Evolutionary conservation across 768 basidiomycete species (phyloP).

Genomic region (Filobasidium wieringae): DNA sequence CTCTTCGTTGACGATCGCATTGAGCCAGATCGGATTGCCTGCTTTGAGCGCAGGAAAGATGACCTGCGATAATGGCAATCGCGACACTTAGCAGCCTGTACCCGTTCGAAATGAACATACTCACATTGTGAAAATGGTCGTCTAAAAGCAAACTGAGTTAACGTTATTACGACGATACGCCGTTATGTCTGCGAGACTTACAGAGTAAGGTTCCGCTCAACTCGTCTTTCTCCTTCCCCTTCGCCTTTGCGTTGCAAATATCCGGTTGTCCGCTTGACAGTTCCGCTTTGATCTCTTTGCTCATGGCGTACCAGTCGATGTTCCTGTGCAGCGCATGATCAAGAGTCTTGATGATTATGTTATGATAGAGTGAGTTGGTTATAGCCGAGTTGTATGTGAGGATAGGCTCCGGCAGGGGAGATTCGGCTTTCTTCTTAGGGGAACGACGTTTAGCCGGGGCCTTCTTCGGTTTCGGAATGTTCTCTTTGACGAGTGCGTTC

Average conservation of each 20-base stretch:
- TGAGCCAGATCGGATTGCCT: not conserved
- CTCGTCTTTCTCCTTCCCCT: slow-evolving; percentile 2
- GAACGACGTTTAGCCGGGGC: not conserved
- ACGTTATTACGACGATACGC: not conserved
- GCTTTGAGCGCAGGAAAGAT: slow-evolving; percentile 3
- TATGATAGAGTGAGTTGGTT: not conserved
- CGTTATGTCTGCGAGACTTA: not conserved
- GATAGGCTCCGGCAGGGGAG: not conserved
- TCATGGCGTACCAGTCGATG: slow-evolving; percentile 10
- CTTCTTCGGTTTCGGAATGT: not conserved
- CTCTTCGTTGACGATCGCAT: not conserved
- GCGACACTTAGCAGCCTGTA: not conserved
- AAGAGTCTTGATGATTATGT: not conserved
- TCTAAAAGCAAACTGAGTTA: not conserved
- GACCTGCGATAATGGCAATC: not conserved
- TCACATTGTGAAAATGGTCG: slow-evolving; percentile 8
- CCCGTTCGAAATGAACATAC: not conserved
- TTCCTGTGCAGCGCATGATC: slow-evolving; percentile 5
- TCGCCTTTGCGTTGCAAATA: not conserved
- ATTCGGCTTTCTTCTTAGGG: not conserved
- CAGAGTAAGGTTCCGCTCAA: slow-evolving; percentile 1
- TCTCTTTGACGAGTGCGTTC: too few species aligned
- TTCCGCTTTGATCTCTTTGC: not conserved
- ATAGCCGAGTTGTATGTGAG: not conserved
- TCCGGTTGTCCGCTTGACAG: not conserved